Evolutionary conservation across 176 grass and related monocot species (phyloP).

Genomic region (Chrysopogon serrulatus): DNA sequence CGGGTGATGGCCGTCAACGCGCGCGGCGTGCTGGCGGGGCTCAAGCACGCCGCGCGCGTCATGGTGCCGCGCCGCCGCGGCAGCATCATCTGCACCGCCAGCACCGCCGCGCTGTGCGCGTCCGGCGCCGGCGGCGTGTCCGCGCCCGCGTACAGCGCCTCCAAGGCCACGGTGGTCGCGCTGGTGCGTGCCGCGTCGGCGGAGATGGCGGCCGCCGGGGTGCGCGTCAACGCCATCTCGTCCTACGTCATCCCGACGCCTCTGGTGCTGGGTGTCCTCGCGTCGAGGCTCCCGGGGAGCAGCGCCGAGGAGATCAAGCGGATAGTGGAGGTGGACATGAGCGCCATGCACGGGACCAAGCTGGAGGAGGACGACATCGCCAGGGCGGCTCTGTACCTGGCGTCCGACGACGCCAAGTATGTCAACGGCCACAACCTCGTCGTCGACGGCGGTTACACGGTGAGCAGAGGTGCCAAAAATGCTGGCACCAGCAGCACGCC

Average conservation of each 20-base stretch:
- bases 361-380: background rate
- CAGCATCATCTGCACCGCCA: background rate
- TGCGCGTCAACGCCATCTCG: background rate
- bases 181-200: background rate
- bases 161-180: background rate
- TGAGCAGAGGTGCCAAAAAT: too few species aligned
- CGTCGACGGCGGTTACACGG: too few species aligned
- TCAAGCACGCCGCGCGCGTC: background rate
- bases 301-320: background rate
- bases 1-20: background rate
- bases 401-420: background rate
- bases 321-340: background rate
- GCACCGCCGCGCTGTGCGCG: background rate
- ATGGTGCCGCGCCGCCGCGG: background rate
- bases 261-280: fast-evolving
- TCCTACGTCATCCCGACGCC: background rate
- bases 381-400: background rate
- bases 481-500: too few species aligned
- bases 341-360: background rate
- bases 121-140: too few species aligned
- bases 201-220: background rate
- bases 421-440: background rate
- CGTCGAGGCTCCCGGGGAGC: too few species aligned
- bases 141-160: background rate
- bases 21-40: background rate